Base-by-base conservation (phyloP, 2,329 filamentous ascomycete genomes). In the Aspergillus viridinutans region DNA sequence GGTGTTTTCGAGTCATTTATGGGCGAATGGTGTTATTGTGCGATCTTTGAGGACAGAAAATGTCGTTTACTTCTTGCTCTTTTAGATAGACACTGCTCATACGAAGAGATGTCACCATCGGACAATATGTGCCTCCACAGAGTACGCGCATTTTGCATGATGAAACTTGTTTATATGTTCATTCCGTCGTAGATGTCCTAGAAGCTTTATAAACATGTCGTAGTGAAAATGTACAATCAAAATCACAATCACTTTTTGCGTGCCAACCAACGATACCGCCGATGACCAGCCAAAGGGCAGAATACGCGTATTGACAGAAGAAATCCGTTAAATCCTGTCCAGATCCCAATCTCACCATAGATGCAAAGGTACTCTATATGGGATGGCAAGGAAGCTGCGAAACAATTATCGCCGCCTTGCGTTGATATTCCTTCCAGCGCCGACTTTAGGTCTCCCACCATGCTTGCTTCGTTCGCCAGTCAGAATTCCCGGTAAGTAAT, bases 341-440 rank as follows among this genome's bases (percentile, higher is more conserved):
- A 25, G 21, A 8, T 43, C n/a, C 21, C 26, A 53, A 47, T 5
- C 21, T 47, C 9, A 17, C 32, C 43, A 25, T 23, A 23, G 21
- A 45, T 23, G 42, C 42, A 45, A 43, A 23, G 6, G 43, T 26
- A 47, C 23, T 38, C 7, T 38, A n/a, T 17, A 38, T 38, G 32
- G 32, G 32, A 17, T 17, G 32, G 14, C 14, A 38, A 17, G 32
- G 14, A 38, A 38, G 32, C 14, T 17, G 32, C 14, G 32, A 25
- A 23, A 23, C 23, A 25, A 56, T 68, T 69, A 76, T 56, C 76
- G 69, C 76, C 87, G 84, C 73, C 80, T 88, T 38, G 90, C 87
- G 75, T 99, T 99, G 53, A 97, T 84, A 69, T 88, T 91, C 69
- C 86, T 85, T 8, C 94, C 94, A 10, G 90, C 92, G 8, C 94